A percentile compares a stretch with the other conserved stretches of the same genome.
These are phyloP conservation scores for Asterochloris sp. DNA, from an alignment of 139 green algal genomes.

Conservation along the genomic window DNA sequence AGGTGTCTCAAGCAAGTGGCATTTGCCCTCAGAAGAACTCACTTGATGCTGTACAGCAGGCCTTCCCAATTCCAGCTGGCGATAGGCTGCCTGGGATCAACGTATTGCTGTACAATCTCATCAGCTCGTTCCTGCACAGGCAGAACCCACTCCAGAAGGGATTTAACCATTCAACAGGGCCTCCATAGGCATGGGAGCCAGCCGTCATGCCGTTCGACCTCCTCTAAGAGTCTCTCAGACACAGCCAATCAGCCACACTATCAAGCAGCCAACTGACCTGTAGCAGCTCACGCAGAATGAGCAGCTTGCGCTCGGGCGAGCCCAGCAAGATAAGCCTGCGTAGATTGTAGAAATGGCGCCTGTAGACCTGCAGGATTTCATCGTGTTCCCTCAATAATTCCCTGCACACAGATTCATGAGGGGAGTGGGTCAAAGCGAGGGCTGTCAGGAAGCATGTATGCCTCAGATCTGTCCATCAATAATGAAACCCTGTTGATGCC, in stretches of 20 bases:
- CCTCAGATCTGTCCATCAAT: background rate
- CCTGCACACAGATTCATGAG: no score
- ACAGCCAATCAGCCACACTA: background rate
- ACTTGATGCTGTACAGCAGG: background rate
- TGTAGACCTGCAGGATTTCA: conserved; percentile 31
- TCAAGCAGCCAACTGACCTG: background rate
- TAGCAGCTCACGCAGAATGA: conserved; percentile 21
- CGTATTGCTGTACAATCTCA: background rate
- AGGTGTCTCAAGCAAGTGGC: background rate
- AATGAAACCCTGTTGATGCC: background rate
- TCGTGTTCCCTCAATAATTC: background rate
- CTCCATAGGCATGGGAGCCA: background rate
- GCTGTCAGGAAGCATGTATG: background rate
- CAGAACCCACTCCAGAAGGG: background rate
- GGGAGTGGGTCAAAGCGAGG: background rate
- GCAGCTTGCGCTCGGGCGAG: background rate
- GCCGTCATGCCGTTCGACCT: background rate
- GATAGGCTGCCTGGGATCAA: background rate
- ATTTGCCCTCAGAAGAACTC: background rate
- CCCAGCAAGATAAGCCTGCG: conserved; percentile 22
- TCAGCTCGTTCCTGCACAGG: conserved; percentile 1
- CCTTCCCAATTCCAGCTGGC: background rate
- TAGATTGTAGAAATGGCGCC: conserved; percentile 27
- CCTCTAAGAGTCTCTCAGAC: background rate
- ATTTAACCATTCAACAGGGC: background rate